Percentiles rank a stretch among this genome's conserved stretches.
Conservation (phyloP, 306 rosid genomes). For the Luffa acutangula region DNA sequence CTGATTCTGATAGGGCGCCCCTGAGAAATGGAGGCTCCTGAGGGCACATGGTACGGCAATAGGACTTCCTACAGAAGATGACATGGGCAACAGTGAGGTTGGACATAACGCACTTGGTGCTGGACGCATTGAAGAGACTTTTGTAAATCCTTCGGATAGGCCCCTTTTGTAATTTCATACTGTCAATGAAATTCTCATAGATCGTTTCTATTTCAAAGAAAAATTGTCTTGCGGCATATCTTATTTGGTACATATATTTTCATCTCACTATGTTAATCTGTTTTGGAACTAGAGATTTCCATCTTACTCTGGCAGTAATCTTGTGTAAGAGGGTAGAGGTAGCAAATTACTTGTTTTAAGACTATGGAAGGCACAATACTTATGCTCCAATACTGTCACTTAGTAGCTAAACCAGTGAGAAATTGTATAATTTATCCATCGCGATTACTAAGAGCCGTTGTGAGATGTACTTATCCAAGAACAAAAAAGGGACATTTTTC, state of each 20-base stretch:
- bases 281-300: background rate
- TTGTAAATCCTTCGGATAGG: too few species aligned
- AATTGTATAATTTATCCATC: background rate
- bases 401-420: background rate
- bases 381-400: background rate
- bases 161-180: too few species aligned
- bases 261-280: background rate
- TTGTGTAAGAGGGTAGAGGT: background rate
- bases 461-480: background rate
- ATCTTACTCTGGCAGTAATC: background rate
- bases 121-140: constrained; percentile 71
- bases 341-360: background rate
- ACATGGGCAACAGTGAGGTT: too few species aligned
- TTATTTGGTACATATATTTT: too few species aligned
- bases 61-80: too few species aligned
- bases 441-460: background rate
- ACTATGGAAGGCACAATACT: background rate
- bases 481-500: too few species aligned
- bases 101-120: constrained; percentile 78
- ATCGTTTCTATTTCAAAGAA: too few species aligned
- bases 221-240: background rate
- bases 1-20: constrained; percentile 43
- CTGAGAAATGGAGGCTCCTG: constrained; percentile 77
- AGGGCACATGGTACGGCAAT: background rate
- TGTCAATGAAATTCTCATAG: too few species aligned